These are phyloP conservation scores for Schrenkiella parvula DNA, from an alignment of 345 rosid genomes.

Conservation along the genomic window DNA sequence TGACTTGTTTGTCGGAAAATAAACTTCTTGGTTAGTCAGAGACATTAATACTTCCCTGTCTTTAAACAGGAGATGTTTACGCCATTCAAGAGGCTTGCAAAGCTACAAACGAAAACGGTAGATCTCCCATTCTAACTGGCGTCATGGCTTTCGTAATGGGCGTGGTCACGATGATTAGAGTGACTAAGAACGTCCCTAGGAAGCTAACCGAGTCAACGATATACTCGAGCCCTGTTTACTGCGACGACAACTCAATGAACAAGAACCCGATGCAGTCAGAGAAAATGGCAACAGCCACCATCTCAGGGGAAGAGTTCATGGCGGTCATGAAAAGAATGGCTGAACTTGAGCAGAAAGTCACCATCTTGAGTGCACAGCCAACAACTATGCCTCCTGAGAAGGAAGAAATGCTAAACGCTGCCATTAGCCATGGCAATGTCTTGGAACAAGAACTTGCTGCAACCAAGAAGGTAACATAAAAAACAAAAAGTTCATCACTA, in stretches of 20 bases:
- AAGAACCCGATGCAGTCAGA: slow-evolving; percentile 25
- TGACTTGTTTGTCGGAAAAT: too few species aligned
- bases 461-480: slow-evolving; percentile 56
- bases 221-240: slow-evolving; percentile 44
- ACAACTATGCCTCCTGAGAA: slow-evolving; percentile 56
- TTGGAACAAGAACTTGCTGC: slow-evolving; percentile 67
- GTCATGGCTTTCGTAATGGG: slow-evolving; percentile 74
- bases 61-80: slow-evolving; percentile 36
- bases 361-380: slow-evolving; percentile 45
- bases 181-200: slow-evolving; percentile 62
- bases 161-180: slow-evolving; percentile 60
- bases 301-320: slow-evolving; percentile 48
- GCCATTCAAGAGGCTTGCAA: slow-evolving; percentile 32
- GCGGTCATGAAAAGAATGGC: slow-evolving; percentile 57
- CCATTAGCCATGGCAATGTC: slow-evolving; percentile 45
- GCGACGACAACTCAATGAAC: slow-evolving; percentile 28
- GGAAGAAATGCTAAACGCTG: slow-evolving; percentile 62
- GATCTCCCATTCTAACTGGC: slow-evolving; percentile 54
- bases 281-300: slow-evolving; percentile 21
- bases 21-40: background rate
- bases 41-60: background rate
- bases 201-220: slow-evolving; percentile 47
- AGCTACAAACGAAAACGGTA: slow-evolving; percentile 36
- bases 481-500: background rate
- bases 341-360: slow-evolving; percentile 60